Percentiles rank a stretch among this genome's conserved stretches.
These are phyloP conservation scores for Furcasterigmium furcatum DNA, from an alignment of 2,329 filamentous ascomycete species.

Conservation along the genomic window DNA sequence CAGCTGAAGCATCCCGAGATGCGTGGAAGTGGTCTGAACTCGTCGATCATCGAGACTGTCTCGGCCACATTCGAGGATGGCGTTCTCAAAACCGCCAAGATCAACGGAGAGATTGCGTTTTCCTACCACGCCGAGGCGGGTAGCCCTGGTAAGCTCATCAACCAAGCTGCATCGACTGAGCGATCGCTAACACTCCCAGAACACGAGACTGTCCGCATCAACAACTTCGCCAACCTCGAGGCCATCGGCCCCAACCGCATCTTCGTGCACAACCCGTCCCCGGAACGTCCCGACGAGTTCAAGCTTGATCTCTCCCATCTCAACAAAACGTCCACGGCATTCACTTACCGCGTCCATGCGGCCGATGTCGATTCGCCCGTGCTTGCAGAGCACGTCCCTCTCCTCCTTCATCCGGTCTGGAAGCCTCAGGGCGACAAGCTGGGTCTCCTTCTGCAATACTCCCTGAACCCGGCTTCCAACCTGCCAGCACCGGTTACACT, in stretches of 20 bases:
- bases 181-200: constrained; percentile 25
- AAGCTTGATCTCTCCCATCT: constrained; percentile 70
- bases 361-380: constrained; percentile 49
- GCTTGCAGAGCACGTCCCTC: constrained; percentile 59
- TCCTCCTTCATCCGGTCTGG: constrained; percentile 75
- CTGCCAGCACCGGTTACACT: constrained; percentile 37
- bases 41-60: constrained; percentile 90
- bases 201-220: constrained; percentile 71
- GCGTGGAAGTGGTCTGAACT: constrained; percentile 74
- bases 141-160: constrained; percentile 21
- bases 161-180: background rate
- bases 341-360: constrained; percentile 86
- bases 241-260: constrained; percentile 92
- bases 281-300: constrained; percentile 75
- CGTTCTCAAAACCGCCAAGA: constrained; percentile 64
- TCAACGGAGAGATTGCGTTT: constrained; percentile 87
- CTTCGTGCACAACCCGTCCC: constrained; percentile 69
- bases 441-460: constrained; percentile 82
- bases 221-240: constrained; percentile 85
- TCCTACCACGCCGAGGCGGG: constrained; percentile 59
- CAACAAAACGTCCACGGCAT: constrained; percentile 72
- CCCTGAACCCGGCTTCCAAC: constrained; percentile 68
- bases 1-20: constrained; percentile 81
- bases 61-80: constrained; percentile 79
- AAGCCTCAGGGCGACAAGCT: constrained; percentile 81